Evolutionary conservation across 148 eudicot genomes (phyloP), one percentile per base, ranked within the genome.

Genomic region (Diospyros lotus): DNA sequence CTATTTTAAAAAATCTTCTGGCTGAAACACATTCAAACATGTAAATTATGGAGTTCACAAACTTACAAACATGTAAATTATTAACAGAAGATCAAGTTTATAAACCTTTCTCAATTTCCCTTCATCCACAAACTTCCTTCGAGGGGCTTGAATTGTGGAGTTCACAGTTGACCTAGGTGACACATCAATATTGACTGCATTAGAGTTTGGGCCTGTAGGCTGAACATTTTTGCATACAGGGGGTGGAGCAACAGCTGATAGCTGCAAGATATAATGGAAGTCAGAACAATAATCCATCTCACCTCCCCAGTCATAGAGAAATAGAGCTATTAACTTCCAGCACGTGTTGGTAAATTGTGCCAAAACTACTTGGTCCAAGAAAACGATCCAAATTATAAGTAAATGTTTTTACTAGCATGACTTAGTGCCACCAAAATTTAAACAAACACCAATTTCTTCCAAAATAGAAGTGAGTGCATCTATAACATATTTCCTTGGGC

Each of bases 31-130:
- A 18, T 61, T 45, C 17, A 60, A 28, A 46, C 17, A 41, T 51
- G 48, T 44, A 40, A 72, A 14, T 12, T 12, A 50, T 50, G 62
- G 28, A 28, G 28, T 28, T 28, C 28, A 28, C 28, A 28, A 28
- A 28, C 28, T 28, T 28, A 28, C 28, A 28, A 28, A 28, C 28
- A 28, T 28, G 28, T 28, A 28, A 28, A 28, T 28, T 28, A 28
- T 28, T 28, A 28, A 28, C 28, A 28, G 28, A 28, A 65, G 17
- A 55, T 14, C 41, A 41, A 14, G 68, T 42, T 68, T 53, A 61
- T 51, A 84, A 28, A 92, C 99, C 99, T 96, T 96, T 81, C 99
- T 88, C 79, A 96, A 76, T 83, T 96, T 96, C 43, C 97, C 99
- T 84, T 96, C 99, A 79, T 96, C 99, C 68, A 92, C 89, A 84